Evolutionary conservation across 129 eudicot genomes (phyloP), one percentile per base, ranked within the genome.

Genomic region (Flaveria sonorensis): DNA sequence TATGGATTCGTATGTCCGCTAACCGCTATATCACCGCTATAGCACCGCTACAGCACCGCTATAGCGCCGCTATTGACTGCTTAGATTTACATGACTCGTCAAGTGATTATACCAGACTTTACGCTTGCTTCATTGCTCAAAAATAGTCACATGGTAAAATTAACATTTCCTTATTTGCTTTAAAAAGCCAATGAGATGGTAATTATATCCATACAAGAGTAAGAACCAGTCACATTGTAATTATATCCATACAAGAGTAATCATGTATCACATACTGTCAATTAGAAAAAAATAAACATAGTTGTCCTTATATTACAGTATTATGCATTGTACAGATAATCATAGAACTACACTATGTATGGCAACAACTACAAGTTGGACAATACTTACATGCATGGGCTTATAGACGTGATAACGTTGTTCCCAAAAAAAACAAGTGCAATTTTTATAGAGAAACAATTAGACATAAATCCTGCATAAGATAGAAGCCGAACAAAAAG

Each of bases 101-200:
- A 32, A 66, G 30, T 2, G 18, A 18, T 53, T 20, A 72, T 30
- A 52, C 76, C 50, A 72, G 46, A 72, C 76, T 53, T 72, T 20
- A 36, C 11, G 65, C 6, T 65, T 64, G 64, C 64, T 65, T 65
- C 39, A 32, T 50, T 50, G 20, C 72, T 18, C 10, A 62, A 5
- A 42, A 39, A 68, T 40, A 7, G 9, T n/a, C 75, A 19, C 60
- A 68, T 42, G 57, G 20, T 77, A 68, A 24, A 42, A 55, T 24
- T 50, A 13, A 42, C 30, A 56, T 68, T 68, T 26, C 71, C 26
- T 55, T 70, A 56, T 56, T 56, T 12, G 39, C 55, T 48, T n/a
- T 56, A 57, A 18, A 18, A 18, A 50, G 46, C 23, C 42, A 24
- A 15, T 36, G 8, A 46, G 52, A 16, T 2, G 50, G 79, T 47